Base-by-base conservation (phyloP, 163 green algal genomes). In the Prototheca stagnorum region DNA sequence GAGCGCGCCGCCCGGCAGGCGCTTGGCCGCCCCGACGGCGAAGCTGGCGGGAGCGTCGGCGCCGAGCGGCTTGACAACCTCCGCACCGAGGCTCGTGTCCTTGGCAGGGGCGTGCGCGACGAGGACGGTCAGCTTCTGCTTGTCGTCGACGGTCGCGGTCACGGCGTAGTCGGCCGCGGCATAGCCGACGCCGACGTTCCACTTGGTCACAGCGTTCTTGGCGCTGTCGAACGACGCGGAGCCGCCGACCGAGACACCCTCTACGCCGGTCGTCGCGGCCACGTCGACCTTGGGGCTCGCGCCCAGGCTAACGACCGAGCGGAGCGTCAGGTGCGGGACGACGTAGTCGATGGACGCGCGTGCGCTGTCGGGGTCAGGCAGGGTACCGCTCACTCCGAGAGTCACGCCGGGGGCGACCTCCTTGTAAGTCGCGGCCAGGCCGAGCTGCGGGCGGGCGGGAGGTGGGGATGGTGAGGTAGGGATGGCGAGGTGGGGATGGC, bases 111-210 rank as follows among this genome's bases (percentile, higher is more conserved):
- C 63, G 64, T 79, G 70, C 21, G 69, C 62, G 42, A 67, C 47
- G 21, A 61, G 44, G 34, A 59, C 31, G 28, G 58, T 68, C 21
- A 61, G 9, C 16, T 51, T 28, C 20, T 68, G 31, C 24, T 29
- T 46, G 39, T 66, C 54, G 25, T 42, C 61, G 16, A 64, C 23
- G 22, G 46, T 39, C 17, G 57, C 26, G 0, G 51, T 42, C 0
- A 64, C 53, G 51, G 72, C 59, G 60, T 71, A 79, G 59, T 79
- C 70, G n/a, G 49, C 19, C 29, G 35, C 48, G 22, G 53, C 56
- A 54, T 78, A 78, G 54, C 70, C 70, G 26, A 54, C 29, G 23
- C 50, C 61, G 36, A 48, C 29, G 2, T 28, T 46, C 61, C 61
- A 70, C 44, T 54, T 65, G 37, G 67, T 68, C 19, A 74, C 34